A percentile compares a stretch with the other conserved stretches of the same genome.
phyloP scores from a whole-genome alignment of 257 asterid genomes.

The Ajuga chamaepitys region DNA sequence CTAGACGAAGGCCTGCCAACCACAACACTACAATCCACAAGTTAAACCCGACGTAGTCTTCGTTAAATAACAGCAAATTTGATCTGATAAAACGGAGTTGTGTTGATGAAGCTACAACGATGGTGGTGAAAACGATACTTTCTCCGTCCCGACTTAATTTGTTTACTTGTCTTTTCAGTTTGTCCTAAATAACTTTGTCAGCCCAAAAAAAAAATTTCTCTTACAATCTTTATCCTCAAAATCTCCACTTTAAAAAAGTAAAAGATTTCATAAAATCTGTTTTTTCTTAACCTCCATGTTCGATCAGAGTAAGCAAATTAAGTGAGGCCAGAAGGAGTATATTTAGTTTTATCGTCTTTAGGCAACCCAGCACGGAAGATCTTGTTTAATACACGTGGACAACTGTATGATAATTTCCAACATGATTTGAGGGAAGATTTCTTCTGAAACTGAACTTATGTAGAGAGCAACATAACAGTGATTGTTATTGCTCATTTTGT shows the following conservation, averaged over 20 bases:
- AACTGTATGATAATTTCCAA: conserved; percentile 16
- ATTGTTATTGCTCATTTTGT: background rate
- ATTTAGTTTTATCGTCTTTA: background rate
- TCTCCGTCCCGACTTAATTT: no score
- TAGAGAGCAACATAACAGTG: conserved; percentile 15
- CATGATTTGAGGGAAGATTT: conserved; percentile 17
- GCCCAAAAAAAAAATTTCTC: no score
- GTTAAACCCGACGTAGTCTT: conserved; percentile 18
- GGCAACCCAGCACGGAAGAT: conserved; percentile 27
- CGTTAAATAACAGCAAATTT: conserved; percentile 39
- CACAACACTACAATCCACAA: conserved; percentile 11
- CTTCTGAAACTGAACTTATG: conserved; percentile 26
- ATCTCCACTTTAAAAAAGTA: no score
- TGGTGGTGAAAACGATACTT: no score
- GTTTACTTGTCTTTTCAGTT: no score
- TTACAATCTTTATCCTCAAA: no score
- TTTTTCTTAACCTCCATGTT: no score
- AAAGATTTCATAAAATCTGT: no score
- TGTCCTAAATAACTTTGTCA: no score
- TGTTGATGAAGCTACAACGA: conserved; percentile 28
- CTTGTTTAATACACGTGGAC: conserved; percentile 20
- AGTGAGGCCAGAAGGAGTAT: no score
- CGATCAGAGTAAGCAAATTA: no score
- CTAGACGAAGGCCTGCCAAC: conserved; percentile 35
- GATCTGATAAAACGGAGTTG: conserved; percentile 8